phyloP scores from a whole-genome alignment of 495 filamentous ascomycete species.

The Haplographium delicatum region DNA sequence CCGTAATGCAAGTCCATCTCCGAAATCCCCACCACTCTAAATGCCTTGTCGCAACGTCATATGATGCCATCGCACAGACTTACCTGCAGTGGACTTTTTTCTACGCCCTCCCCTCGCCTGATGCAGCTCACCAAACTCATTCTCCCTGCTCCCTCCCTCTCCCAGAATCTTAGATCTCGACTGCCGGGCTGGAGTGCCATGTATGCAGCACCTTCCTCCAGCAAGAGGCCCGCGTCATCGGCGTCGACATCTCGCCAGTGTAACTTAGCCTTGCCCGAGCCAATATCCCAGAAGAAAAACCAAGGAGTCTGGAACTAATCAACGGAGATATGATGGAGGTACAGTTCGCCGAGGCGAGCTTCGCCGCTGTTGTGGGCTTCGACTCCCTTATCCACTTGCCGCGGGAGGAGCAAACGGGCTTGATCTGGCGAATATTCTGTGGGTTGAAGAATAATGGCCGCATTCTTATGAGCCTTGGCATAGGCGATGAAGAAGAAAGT shows the following conservation, averaged over 20 bases:
- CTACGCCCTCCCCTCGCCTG: constrained; percentile 27
- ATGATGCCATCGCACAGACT: constrained; percentile 35
- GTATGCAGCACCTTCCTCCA: constrained; percentile 28
- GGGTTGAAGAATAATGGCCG: constrained; percentile 40
- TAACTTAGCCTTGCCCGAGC: constrained; percentile 32
- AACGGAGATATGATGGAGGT: constrained; percentile 40
- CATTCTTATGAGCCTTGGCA: constrained; percentile 37
- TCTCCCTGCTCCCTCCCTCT: constrained; percentile 18
- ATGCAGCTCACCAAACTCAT: constrained; percentile 29
- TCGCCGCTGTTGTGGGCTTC: constrained; percentile 38
- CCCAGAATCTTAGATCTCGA: constrained; percentile 34
- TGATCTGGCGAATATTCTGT: constrained; percentile 29
- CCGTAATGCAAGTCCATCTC: no score
- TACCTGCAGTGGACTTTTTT: constrained; percentile 36
- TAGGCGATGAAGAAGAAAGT: constrained; percentile 17
- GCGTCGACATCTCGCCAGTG: constrained; percentile 35
- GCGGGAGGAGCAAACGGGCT: constrained; percentile 31
- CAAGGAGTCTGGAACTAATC: not conserved
- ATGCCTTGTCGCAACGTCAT: constrained; percentile 23
- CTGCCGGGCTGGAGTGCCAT: constrained; percentile 36
- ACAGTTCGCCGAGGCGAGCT: constrained; percentile 23
- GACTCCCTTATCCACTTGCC: constrained; percentile 44
- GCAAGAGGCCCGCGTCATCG: constrained; percentile 23
- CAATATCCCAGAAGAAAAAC: constrained; percentile 5
- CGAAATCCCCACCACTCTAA: constrained; percentile 12